Percentiles rank a stretch among this genome's conserved stretches.
Conservation (phyloP, 2,329 filamentous ascomycete genomes). For the Trichoderma lentiforme region DNA sequence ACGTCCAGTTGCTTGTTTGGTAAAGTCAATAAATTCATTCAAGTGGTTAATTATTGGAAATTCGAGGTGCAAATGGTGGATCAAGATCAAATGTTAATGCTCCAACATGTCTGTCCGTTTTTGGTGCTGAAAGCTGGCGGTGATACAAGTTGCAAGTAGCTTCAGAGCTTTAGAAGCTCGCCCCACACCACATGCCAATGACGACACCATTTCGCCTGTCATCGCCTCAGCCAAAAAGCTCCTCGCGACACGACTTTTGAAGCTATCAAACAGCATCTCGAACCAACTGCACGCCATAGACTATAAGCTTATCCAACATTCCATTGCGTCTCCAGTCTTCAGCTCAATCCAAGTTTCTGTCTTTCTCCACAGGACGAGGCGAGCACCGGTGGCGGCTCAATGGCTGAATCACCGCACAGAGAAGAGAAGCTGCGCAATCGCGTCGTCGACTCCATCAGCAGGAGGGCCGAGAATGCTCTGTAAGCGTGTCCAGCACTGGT, state of each 20-base stretch:
- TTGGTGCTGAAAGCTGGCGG: neutral
- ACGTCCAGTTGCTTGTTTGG: neutral
- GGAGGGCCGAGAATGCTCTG: slow-evolving; percentile 50
- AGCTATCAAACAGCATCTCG: neutral
- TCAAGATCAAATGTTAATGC: neutral
- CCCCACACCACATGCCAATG: slow-evolving; percentile 15
- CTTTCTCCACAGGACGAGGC: neutral
- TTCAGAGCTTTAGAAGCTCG: neutral
- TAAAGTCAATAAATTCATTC: neutral
- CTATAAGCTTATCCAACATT: neutral
- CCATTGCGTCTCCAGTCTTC: neutral
- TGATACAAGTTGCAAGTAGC: neutral
- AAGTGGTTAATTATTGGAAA: neutral
- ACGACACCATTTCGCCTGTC: slow-evolving; percentile 6
- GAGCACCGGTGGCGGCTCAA: neutral
- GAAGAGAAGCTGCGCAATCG: slow-evolving; percentile 28
- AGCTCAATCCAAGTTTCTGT: neutral
- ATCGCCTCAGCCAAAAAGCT: neutral
- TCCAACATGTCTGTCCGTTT: neutral
- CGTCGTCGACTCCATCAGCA: slow-evolving; percentile 39
- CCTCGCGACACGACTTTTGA: neutral
- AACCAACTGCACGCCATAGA: neutral
- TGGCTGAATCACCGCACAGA: slow-evolving; percentile 19
- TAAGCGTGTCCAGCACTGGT: slow-evolving; percentile 27
- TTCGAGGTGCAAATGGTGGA: neutral